A percentile compares a stretch with the other conserved stretches of the same genome.
These are phyloP conservation scores for Nakazawaea pomicola DNA, from an alignment of 805 yeast species.

Conservation along the genomic window DNA sequence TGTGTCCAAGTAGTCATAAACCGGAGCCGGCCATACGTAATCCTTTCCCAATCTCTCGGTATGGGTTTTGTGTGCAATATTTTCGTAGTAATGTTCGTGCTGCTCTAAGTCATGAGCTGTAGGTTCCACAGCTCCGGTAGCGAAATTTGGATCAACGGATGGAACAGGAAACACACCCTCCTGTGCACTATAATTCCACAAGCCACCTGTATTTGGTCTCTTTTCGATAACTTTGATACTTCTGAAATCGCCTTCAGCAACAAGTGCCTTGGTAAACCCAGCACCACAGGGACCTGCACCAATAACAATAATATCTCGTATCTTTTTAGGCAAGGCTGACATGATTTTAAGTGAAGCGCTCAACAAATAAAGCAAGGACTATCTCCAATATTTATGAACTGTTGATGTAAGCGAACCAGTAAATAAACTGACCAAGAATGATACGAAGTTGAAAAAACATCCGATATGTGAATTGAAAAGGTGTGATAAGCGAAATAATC, in stretches of 20 bases:
- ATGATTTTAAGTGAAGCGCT: no score
- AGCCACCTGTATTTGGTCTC: slow-evolving; percentile 62
- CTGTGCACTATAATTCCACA: slow-evolving; percentile 60
- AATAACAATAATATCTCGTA: slow-evolving; percentile 51
- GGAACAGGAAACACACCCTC: slow-evolving; percentile 21
- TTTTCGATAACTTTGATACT: slow-evolving; percentile 56
- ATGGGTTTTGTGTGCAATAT: slow-evolving; percentile 1
- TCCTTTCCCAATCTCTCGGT: slow-evolving; percentile 14
- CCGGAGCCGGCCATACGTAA: slow-evolving; percentile 45
- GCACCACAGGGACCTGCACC: slow-evolving; percentile 81
- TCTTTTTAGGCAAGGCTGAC: slow-evolving; percentile 8
- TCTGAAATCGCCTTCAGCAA: slow-evolving; percentile 42
- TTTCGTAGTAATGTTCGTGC: slow-evolving; percentile 5
- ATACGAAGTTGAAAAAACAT: no score
- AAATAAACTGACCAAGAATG: no score
- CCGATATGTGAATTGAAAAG: no score
- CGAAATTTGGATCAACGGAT: slow-evolving; percentile 23
- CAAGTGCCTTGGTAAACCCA: slow-evolving; percentile 58
- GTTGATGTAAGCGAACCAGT: no score
- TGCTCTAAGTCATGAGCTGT: slow-evolving; percentile 1
- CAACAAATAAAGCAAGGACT: no score
- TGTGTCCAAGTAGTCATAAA: slow-evolving; percentile 65
- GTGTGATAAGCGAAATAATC: no score
- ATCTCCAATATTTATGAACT: no score
- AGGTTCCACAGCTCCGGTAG: not conserved